These are phyloP conservation scores for Kwoniella pini DNA, from an alignment of 768 basidiomycete species.

Conservation along the genomic window DNA sequence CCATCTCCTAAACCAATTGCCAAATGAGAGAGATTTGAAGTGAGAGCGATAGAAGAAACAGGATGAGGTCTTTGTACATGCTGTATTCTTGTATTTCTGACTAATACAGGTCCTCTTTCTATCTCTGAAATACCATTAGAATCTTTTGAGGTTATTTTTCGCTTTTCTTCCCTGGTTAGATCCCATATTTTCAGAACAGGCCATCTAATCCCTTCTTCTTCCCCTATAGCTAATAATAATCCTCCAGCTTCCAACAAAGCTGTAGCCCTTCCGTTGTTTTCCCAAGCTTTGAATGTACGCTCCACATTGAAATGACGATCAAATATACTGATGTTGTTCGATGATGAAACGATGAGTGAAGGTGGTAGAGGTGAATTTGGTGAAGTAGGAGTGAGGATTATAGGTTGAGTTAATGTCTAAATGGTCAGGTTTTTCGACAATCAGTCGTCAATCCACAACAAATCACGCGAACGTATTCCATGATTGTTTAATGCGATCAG, in stretches of 20 bases:
- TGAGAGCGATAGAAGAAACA: conserved; percentile 77
- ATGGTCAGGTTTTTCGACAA: conserved; percentile 2
- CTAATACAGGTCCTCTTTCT: conserved; percentile 60
- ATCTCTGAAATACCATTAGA: background rate
- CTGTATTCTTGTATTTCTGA: conserved; percentile 76
- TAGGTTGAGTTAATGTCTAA: conserved; percentile 39
- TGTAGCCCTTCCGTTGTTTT: conserved; percentile 41
- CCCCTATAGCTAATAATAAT: conserved; percentile 80
- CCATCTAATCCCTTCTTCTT: conserved; percentile 53
- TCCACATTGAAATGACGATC: conserved; percentile 40
- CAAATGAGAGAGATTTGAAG: conserved; percentile 74
- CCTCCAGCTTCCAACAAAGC: conserved; percentile 75
- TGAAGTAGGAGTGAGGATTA: conserved; percentile 43
- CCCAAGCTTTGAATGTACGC: conserved; percentile 47
- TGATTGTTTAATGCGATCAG: too few relatives aligned
- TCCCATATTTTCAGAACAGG: conserved; percentile 78
- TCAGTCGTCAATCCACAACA: too few relatives aligned
- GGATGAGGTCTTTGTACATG: conserved; percentile 76
- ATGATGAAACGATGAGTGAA: conserved; percentile 42
- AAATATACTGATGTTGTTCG: conserved; percentile 35
- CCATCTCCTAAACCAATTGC: conserved; percentile 95
- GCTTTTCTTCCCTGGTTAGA: conserved; percentile 67
- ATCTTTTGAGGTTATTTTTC: conserved; percentile 51
- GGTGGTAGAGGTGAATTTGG: conserved; percentile 36
- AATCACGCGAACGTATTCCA: too few relatives aligned